phyloP scores from a whole-genome alignment of 2,329 filamentous ascomycete species.

The Penicillium sp. region DNA sequence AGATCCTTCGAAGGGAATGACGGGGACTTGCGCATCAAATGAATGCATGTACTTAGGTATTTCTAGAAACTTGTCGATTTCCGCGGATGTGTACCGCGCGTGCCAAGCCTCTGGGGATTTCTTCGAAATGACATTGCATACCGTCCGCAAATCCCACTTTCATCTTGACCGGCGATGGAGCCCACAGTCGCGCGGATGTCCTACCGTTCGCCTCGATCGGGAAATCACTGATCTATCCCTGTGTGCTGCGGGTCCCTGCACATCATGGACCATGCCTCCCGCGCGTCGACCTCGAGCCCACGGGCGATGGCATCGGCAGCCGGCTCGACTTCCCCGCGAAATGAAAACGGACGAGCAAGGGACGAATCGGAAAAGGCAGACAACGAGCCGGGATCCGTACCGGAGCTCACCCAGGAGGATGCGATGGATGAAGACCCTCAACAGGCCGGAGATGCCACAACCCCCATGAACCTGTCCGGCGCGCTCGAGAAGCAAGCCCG shows the following conservation, averaged over 20 bases:
- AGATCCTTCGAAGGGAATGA: not conserved
- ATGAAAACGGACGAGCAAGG: conserved; percentile 11
- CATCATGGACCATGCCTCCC: conserved; percentile 33
- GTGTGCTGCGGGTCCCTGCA: conserved; percentile 7
- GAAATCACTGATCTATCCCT: conserved; percentile 1
- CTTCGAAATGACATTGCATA: not conserved
- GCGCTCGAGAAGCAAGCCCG: conserved; percentile 19
- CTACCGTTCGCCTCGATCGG: not conserved
- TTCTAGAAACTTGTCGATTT: not conserved
- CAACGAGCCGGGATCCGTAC: not conserved
- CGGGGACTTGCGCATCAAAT: not conserved
- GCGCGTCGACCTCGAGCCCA: conserved; percentile 21
- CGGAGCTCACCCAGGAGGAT: not conserved
- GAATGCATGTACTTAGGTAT: not conserved
- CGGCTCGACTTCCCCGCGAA: conserved; percentile 10
- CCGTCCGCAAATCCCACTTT: not conserved
- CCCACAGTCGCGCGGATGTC: conserved; percentile 1
- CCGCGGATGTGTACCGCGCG: conserved; percentile 1
- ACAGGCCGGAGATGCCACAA: not conserved
- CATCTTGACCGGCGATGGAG: conserved; percentile 9
- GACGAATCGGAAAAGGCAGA: conserved; percentile 7
- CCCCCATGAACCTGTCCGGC: conserved; percentile 19
- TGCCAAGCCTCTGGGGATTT: conserved; percentile 14
- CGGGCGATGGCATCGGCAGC: conserved; percentile 15
- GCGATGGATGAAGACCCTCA: conserved; percentile 10